These are phyloP conservation scores for Calonectria crousiana DNA, from an alignment of 2,329 filamentous ascomycete species.

Conservation along the genomic window DNA sequence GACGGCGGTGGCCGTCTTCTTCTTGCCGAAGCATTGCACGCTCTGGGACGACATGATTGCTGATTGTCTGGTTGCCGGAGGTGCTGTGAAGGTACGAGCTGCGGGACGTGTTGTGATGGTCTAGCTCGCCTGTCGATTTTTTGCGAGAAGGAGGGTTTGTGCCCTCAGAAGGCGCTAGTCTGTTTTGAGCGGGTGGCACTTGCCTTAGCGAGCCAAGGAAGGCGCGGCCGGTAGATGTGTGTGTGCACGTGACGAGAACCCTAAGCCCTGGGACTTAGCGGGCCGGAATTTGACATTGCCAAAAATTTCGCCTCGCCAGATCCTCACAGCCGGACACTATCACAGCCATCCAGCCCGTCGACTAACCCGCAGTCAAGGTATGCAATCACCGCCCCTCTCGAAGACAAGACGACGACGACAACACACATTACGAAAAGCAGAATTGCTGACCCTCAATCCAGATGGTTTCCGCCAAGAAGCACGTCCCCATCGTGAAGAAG, in stretches of 20 bases:
- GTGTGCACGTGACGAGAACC: conserved; percentile 48
- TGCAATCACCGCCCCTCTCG: conserved; percentile 29
- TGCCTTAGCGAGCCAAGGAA: conserved; percentile 8
- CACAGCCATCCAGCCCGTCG: conserved; percentile 50
- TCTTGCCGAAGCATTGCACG: conserved; percentile 99
- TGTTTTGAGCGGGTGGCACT: conserved; percentile 33
- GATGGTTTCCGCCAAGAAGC: conserved; percentile 99
- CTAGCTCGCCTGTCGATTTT: conserved; percentile 39
- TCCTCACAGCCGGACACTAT: conserved; percentile 51
- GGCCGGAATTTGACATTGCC: conserved; percentile 47
- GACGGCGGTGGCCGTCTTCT: conserved; percentile 90
- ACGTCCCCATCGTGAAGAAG: conserved; percentile 99
- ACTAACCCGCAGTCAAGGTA: conserved; percentile 59
- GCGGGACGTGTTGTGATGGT: conserved; percentile 41
- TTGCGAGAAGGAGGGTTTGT: conserved; percentile 49
- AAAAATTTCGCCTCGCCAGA: conserved; percentile 52
- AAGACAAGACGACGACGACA: conserved; percentile 12
- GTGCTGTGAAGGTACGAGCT: conserved; percentile 38
- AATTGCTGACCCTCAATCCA: conserved; percentile 55
- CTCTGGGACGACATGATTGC: conserved; percentile 82
- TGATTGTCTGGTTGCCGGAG: conserved; percentile 47
- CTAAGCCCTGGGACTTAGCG: conserved; percentile 50
- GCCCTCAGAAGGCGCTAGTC: conserved; percentile 48
- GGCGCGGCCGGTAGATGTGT: conserved; percentile 26
- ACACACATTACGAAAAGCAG: conserved; percentile 18